These are phyloP conservation scores for Aspergillus caelatus DNA, from an alignment of 2,329 filamentous ascomycete species.

Conservation along the genomic window DNA sequence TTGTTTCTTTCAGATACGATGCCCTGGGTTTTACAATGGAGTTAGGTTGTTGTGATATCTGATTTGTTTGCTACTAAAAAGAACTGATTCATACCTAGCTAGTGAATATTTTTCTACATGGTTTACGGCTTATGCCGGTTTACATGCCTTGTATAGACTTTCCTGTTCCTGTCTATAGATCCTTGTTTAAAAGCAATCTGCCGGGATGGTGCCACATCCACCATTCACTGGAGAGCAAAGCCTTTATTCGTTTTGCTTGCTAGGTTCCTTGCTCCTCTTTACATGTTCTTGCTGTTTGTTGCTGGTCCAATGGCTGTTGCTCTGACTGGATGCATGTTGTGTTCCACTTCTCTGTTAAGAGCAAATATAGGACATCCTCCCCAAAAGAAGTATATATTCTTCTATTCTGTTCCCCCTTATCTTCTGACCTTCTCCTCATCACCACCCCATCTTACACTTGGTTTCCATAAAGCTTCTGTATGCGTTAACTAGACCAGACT, in stretches of 20 bases:
- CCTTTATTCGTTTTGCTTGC: neutral
- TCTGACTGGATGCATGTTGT: neutral
- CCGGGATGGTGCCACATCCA: neutral
- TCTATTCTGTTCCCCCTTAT: conserved; percentile 7
- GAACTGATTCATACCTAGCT: conserved; percentile 5
- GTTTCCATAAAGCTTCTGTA: conserved; percentile 1
- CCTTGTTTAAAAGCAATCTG: neutral
- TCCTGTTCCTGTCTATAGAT: neutral
- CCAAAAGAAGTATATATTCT: neutral
- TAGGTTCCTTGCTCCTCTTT: neutral
- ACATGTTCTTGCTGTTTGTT: neutral
- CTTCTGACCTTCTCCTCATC: conserved; percentile 6
- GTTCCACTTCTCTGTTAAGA: neutral
- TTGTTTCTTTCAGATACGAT: conserved; percentile 19
- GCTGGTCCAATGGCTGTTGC: neutral
- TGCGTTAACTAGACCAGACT: neutral
- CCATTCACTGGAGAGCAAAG: neutral
- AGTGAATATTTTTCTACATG: conserved; percentile 4
- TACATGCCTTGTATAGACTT: neutral
- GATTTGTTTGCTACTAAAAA: conserved; percentile 15
- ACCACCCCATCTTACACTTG: conserved; percentile 9
- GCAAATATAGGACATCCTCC: neutral
- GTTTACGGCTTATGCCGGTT: neutral
- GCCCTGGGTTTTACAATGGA: conserved; percentile 25
- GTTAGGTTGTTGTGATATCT: conserved; percentile 22